Conservation (phyloP, 306 rosid species). For the Lithocarpus polystachyus region DNA sequence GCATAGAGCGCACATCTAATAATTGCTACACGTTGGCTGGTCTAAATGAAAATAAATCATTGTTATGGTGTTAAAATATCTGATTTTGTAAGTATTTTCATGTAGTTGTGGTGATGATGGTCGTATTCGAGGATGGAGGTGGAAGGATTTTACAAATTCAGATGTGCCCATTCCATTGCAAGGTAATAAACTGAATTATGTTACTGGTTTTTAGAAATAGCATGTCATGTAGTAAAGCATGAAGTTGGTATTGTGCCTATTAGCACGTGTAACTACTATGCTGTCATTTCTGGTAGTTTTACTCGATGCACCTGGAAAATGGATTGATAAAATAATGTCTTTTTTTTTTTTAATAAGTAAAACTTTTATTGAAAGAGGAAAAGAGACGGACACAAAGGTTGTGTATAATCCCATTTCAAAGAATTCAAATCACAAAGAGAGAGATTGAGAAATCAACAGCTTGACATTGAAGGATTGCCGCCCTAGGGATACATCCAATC, state of each 20-base stretch:
- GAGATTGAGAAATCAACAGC: too few relatives aligned
- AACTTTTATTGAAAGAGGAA: too few relatives aligned
- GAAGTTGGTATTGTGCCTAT: background rate
- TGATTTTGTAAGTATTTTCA: slow-evolving; percentile 11
- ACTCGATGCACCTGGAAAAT: background rate
- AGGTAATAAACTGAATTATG: slow-evolving; percentile 39
- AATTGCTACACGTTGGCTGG: background rate
- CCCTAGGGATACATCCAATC: too few relatives aligned
- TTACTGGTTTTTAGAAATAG: background rate
- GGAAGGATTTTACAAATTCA: slow-evolving; percentile 58
- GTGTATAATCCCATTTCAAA: too few relatives aligned
- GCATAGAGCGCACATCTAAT: background rate
- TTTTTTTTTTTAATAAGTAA: background rate
- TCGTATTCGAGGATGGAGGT: slow-evolving; percentile 81
- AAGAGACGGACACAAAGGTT: too few relatives aligned
- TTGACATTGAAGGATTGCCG: too few relatives aligned
- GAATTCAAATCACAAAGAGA: too few relatives aligned
- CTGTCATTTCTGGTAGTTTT: background rate
- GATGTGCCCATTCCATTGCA: slow-evolving; percentile 41
- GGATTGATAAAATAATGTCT: background rate
- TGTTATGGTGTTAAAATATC: slow-evolving; percentile 1
- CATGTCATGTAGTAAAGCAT: background rate
- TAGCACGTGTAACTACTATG: background rate
- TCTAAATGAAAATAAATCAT: background rate
- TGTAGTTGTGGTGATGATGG: slow-evolving; percentile 97